A percentile compares a stretch with the other conserved stretches of the same genome.
Conservation (phyloP, 2,329 filamentous ascomycete species). For the Bipolaris zeicola region DNA sequence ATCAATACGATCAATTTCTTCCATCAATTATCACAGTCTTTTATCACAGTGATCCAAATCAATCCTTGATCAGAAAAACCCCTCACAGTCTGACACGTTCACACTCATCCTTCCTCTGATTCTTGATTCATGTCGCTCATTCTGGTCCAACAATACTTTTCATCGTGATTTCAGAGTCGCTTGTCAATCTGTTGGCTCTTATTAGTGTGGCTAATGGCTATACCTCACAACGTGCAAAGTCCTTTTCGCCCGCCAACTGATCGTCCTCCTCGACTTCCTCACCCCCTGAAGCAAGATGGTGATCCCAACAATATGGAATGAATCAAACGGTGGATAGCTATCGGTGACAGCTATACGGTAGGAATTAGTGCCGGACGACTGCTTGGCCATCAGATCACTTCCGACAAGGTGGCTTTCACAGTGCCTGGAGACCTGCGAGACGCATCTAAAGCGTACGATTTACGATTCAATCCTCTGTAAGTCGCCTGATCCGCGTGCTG, state of each 20-base stretch:
- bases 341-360: constrained; percentile 6
- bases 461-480: constrained; percentile 4
- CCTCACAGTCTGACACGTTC: too few relatives aligned
- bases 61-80: too few relatives aligned
- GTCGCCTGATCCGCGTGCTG: neutral
- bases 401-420: neutral
- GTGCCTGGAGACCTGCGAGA: neutral
- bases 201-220: too few relatives aligned
- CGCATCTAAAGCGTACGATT: neutral
- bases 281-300: too few relatives aligned
- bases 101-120: neutral
- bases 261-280: too few relatives aligned
- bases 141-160: neutral
- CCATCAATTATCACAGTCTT: too few relatives aligned
- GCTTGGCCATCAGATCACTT: neutral
- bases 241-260: too few relatives aligned
- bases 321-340: neutral
- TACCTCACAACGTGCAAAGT: too few relatives aligned
- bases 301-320: too few relatives aligned
- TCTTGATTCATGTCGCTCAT: neutral
- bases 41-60: too few relatives aligned
- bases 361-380: constrained; percentile 6
- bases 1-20: too few relatives aligned
- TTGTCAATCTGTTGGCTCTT: too few relatives aligned
- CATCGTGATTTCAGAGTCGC: neutral